Evolutionary conservation across 371 early-diverging fungal genomes (phyloP).

Genomic region (Lichtheimia ramosa): DNA sequence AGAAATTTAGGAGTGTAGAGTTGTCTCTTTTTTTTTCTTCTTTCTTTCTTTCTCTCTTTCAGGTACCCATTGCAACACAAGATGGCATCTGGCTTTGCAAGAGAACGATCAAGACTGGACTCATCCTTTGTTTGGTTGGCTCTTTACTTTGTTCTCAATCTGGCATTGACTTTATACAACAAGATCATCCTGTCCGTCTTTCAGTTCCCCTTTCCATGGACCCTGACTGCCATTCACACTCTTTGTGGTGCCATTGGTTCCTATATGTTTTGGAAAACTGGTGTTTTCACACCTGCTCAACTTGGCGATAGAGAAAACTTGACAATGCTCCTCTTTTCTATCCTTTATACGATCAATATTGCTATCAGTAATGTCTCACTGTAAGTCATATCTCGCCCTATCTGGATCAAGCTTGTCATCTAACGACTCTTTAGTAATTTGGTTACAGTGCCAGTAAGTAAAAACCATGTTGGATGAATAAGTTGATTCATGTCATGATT

Average conservation of each 20-base stretch:
- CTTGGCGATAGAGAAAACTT: slow-evolving; percentile 62
- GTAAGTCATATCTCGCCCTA: slow-evolving; percentile 46
- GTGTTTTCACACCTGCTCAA: slow-evolving; percentile 60
- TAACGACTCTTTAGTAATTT: slow-evolving; percentile 41
- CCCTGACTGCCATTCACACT: slow-evolving; percentile 86
- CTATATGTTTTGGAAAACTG: slow-evolving; percentile 45
- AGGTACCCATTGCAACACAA: background rate
- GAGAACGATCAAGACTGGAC: slow-evolving; percentile 5
- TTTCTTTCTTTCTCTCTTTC: background rate
- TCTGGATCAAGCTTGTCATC: background rate
- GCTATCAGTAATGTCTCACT: slow-evolving; percentile 85
- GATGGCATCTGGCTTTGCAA: slow-evolving; percentile 6
- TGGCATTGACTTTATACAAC: slow-evolving; percentile 83
- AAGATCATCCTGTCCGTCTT: slow-evolving; percentile 78
- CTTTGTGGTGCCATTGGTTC: slow-evolving; percentile 70
- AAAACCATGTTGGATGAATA: background rate
- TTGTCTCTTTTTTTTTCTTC: background rate
- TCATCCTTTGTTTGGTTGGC: slow-evolving; percentile 54
- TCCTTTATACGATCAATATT: slow-evolving; percentile 88
- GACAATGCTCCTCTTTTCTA: slow-evolving; percentile 77
- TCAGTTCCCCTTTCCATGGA: slow-evolving; percentile 88
- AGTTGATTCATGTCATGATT: background rate
- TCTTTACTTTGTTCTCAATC: slow-evolving; percentile 78
- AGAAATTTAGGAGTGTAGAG: background rate
- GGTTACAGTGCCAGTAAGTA: slow-evolving; percentile 53